Percentiles rank a stretch among this genome's conserved stretches.
phyloP scores from a whole-genome alignment of 805 yeast genomes.

The Maudiozyma pseudohumilis region DNA sequence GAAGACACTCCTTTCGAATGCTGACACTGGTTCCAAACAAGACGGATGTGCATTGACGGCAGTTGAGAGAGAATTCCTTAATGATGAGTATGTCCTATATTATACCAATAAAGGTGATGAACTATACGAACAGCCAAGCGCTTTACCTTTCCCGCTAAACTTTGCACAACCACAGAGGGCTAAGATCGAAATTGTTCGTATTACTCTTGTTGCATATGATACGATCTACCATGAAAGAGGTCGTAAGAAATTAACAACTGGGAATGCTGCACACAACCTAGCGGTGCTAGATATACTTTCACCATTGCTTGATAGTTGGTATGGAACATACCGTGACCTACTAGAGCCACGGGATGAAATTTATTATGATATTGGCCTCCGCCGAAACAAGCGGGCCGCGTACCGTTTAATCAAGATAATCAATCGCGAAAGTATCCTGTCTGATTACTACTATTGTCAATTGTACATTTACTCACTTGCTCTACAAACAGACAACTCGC shows the following conservation, averaged over 20 bases:
- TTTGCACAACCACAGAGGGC: conserved; percentile 64
- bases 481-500: conserved; percentile 37
- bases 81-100: conserved; percentile 27
- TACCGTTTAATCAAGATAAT: conserved; percentile 31
- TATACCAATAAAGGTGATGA: conserved; percentile 11
- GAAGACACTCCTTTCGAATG: conserved; percentile 12
- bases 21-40: conserved; percentile 6
- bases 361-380: conserved; percentile 18
- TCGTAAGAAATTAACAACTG: conserved; percentile 29
- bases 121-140: conserved; percentile 3
- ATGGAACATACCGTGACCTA: conserved; percentile 46
- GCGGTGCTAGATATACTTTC: conserved; percentile 62
- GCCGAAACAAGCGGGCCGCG: conserved; percentile 27
- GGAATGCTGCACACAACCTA: conserved; percentile 54
- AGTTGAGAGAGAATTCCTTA: conserved; percentile 24
- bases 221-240: conserved; percentile 63
- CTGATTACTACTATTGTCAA: conserved; percentile 79
- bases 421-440: conserved; percentile 60
- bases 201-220: conserved; percentile 75
- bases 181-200: conserved; percentile 66
- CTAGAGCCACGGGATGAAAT: conserved; percentile 38
- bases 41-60: conserved; percentile 13
- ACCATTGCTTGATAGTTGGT: conserved; percentile 76
- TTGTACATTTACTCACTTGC: conserved; percentile 80
- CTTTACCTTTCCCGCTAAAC: conserved; percentile 29